Evolutionary conservation across 2,329 filamentous ascomycete species (phyloP), one percentile per base, ranked within the genome.

Genomic region (Sordariomycetes sp.): DNA sequence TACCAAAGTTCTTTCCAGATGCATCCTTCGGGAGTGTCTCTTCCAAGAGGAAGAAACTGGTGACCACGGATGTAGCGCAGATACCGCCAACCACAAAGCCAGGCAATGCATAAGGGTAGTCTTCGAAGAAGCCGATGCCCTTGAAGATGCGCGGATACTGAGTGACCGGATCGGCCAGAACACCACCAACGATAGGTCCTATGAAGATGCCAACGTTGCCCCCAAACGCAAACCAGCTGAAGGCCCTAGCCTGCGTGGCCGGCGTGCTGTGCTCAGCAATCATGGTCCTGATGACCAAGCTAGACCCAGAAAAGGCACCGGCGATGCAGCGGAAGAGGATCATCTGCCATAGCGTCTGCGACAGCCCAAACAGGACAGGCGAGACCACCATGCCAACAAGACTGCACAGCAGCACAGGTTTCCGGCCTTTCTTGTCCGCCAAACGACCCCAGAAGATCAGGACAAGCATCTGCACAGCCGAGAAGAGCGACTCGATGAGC

Each of bases 211-310:
- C 85, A 8, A 88, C 16, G 43, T 90, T 90, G 5, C 76, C 75
- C 0, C 72, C 65, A 48, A 90, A 85, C 8, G 82, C 81, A 49
- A 88, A 88, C 64, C 76, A 82, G 47, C 79, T 79, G 48, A 88
- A 92, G 0, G 79, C 76, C 19, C 68, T 61, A 0, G 84, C 83
- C 55, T 88, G 83, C 0, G 79, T 87, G 41, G 72, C 68, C 5
- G 70, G 59, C 0, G 79, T 83, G 52, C 75, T 81, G 44, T 79
- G 75, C 55, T 92, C 85, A 14, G 73, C 72, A 20, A 90, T 66
- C 80, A 90, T 87, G 6, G 83, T 79, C 19, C 85, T 69, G 36
- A 90, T 74, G 6, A 83, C 82, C 34, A 90, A 74, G 31, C 84
- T 67, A 6, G 77, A 82, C 0, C 83, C 84, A 0, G 78, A 76